Evolutionary conservation across 129 eudicot genomes (phyloP).

Genomic region (Flaveria robusta): DNA sequence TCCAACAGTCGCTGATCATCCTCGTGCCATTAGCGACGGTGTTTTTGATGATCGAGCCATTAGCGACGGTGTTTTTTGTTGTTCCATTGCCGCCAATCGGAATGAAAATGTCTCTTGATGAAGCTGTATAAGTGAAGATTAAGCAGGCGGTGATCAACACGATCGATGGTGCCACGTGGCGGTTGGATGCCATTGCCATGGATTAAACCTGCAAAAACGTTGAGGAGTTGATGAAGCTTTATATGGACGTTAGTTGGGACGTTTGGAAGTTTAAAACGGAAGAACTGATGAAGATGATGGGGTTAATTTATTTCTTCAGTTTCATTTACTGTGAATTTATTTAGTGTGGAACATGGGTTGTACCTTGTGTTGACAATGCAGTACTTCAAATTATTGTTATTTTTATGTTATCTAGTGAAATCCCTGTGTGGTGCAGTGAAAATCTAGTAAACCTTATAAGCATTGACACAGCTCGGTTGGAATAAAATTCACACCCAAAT

Average conservation of each 20-base stretch:
- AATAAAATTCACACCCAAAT: too few relatives aligned
- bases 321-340: background rate
- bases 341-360: background rate
- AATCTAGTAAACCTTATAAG: too few relatives aligned
- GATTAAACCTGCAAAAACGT: background rate
- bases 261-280: constrained; percentile 6
- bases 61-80: constrained; percentile 1
- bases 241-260: background rate
- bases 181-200: constrained; percentile 1
- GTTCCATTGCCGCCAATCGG: background rate
- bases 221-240: background rate
- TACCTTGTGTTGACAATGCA: background rate
- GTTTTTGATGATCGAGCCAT: background rate
- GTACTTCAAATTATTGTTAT: background rate
- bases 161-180: background rate
- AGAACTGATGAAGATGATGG: background rate
- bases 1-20: constrained; percentile 4
- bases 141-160: background rate
- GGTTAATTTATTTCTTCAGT: background rate
- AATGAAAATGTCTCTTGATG: constrained; percentile 4
- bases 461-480: too few relatives aligned
- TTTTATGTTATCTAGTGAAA: too few relatives aligned
- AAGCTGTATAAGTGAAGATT: background rate
- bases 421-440: too few relatives aligned
- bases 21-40: background rate